Conservation (phyloP, 1,139 yeast genomes). For the Zygosaccharomyces sapae region DNA sequence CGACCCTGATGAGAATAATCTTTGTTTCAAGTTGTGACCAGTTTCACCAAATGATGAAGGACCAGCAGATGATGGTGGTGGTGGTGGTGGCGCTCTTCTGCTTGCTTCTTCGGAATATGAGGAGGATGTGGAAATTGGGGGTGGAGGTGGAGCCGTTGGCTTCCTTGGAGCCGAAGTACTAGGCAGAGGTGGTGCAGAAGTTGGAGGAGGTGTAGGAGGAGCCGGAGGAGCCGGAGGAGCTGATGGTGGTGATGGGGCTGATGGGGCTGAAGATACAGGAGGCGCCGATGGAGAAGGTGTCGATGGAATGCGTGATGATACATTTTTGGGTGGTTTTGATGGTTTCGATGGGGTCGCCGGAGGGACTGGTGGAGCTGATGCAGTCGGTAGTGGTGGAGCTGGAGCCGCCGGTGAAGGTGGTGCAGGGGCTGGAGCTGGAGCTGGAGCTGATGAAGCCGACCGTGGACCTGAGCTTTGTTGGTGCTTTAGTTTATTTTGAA, state of each 20-base stretch:
- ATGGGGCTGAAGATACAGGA: slow-evolving; percentile 17
- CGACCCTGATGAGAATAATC: slow-evolving; percentile 33
- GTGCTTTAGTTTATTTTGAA: slow-evolving; percentile 28
- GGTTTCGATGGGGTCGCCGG: slow-evolving; percentile 19
- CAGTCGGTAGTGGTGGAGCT: slow-evolving; percentile 18
- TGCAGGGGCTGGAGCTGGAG: slow-evolving; percentile 17
- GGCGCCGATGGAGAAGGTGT: slow-evolving; percentile 19
- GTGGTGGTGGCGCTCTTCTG: slow-evolving; percentile 21
- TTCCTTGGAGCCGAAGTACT: slow-evolving; percentile 20
- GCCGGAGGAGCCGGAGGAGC: slow-evolving; percentile 24
- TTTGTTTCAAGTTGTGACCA: slow-evolving; percentile 28
- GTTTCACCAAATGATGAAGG: slow-evolving; percentile 25
- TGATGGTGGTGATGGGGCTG: slow-evolving; percentile 26
- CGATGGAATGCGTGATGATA: slow-evolving; percentile 22
- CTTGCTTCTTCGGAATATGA: slow-evolving; percentile 17
- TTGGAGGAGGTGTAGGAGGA: slow-evolving; percentile 20
- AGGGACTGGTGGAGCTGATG: slow-evolving; percentile 15
- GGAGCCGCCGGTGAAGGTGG: slow-evolving; percentile 21
- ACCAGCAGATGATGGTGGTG: slow-evolving; percentile 24
- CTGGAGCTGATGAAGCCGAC: too few species aligned
- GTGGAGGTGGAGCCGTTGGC: slow-evolving; percentile 19
- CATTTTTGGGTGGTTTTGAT: slow-evolving; percentile 7
- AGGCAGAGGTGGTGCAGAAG: slow-evolving; percentile 23
- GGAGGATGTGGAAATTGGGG: slow-evolving; percentile 24
- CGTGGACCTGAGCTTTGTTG: slow-evolving; percentile 19